Evolutionary conservation across 106 monocot genomes (phyloP).

Genomic region (Alisma plantagoaquatica): DNA sequence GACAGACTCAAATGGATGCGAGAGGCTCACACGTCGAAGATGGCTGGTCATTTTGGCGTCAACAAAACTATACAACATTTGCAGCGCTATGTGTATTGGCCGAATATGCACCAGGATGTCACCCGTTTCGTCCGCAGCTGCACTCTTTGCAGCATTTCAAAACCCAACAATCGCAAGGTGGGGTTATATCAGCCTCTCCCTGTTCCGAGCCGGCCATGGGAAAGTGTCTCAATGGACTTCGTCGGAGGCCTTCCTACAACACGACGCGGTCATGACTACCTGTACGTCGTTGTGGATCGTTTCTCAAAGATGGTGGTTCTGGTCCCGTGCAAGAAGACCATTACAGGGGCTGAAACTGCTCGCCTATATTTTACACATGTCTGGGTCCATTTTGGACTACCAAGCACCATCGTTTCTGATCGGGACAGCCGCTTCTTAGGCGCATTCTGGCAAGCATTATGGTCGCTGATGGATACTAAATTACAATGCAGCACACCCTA

Average conservation of each 20-base stretch:
- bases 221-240: conserved; percentile 6
- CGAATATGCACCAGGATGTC: background rate
- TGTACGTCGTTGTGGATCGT: conserved; percentile 1
- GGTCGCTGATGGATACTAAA: conserved; percentile 2
- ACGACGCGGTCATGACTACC: background rate
- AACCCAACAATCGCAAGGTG: background rate
- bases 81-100: background rate
- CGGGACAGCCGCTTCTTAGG: background rate
- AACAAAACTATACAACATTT: background rate
- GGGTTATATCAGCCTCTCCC: background rate
- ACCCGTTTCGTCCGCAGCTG: background rate
- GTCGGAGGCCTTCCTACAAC: background rate
- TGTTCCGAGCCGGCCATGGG: background rate
- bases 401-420: conserved; percentile 1
- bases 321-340: background rate
- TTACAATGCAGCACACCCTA: background rate
- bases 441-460: conserved; percentile 1
- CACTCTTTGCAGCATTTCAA: conserved; percentile 1
- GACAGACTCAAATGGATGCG: background rate
- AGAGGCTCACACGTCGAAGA: background rate
- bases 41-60: background rate
- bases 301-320: conserved; percentile 12
- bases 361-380: background rate
- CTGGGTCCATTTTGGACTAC: background rate
- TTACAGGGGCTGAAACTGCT: background rate